These are phyloP conservation scores for Pseudozyma thailandica DNA, from an alignment of 1,284 basidiomycete genomes.

Conservation along the genomic window DNA sequence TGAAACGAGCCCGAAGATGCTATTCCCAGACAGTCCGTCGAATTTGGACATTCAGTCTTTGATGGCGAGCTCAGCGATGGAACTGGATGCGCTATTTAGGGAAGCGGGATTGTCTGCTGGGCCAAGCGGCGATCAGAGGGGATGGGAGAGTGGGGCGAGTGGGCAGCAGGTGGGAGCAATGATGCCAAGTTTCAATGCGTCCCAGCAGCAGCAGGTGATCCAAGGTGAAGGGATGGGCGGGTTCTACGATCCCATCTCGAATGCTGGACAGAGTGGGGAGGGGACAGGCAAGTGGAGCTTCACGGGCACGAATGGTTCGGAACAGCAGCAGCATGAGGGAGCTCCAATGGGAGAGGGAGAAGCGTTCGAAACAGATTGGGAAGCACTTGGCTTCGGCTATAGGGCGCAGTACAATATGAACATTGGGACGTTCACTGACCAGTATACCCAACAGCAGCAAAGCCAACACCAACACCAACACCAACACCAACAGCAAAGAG, in stretches of 20 bases:
- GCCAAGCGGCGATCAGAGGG: slow-evolving; percentile 25
- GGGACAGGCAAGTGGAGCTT: slow-evolving; percentile 15
- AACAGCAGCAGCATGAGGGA: slow-evolving; percentile 1
- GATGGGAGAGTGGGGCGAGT: background rate
- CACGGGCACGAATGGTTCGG: background rate
- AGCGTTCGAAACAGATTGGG: slow-evolving; percentile 42
- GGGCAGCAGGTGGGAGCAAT: background rate
- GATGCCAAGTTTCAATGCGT: background rate
- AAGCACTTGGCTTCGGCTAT: slow-evolving; percentile 41
- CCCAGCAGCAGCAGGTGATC: background rate
- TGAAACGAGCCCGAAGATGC: slow-evolving; percentile 26
- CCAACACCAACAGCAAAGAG: slow-evolving; percentile 6
- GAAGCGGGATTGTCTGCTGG: slow-evolving; percentile 41
- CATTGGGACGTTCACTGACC: slow-evolving; percentile 7
- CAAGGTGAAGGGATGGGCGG: slow-evolving; percentile 10
- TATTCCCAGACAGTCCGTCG: slow-evolving; percentile 45
- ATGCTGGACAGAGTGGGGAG: slow-evolving; percentile 1
- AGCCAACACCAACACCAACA: background rate
- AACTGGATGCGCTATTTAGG: slow-evolving; percentile 43
- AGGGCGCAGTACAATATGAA: slow-evolving; percentile 13
- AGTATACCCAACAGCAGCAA: background rate
- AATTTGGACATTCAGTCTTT: slow-evolving; percentile 47
- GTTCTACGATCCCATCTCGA: slow-evolving; percentile 19
- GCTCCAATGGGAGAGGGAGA: slow-evolving; percentile 10
- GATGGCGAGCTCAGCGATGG: slow-evolving; percentile 51